Evolutionary conservation across 768 basidiomycete species (phyloP), one percentile per base, ranked within the genome.

Genomic region (Chalciporus sphaerocephalus): DNA sequence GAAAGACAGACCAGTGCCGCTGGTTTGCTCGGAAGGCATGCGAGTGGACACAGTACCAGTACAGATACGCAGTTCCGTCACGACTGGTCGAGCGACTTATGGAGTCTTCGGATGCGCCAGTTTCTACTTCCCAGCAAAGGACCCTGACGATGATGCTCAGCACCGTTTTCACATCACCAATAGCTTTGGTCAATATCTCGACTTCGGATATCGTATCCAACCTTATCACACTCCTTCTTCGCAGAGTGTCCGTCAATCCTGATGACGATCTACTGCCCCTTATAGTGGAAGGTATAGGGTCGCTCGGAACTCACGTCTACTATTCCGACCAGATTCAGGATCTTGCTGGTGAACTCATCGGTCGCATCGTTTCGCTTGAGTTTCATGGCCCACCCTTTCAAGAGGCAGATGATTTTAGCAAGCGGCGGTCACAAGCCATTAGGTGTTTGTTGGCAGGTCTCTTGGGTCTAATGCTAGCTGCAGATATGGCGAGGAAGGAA

Each of bases 241-340:
- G 88, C 33, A 75, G 87, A 36, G 73, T 83, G 21, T 71, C 79
- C 1, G 68, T 83, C 24, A 75, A 83, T 47, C 69, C 77, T 1
- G 68, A 78, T 10, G 92, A 94, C 54, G 48, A 72, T 6, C 70
- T 92, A 9, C 69, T 97, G 10, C 74, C 81, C 0, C 64, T 75
- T 7, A 62, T 93, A 41, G 85, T 93, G 7, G 74, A 81, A 44
- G 86, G 87, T 58, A 85, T 94, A 34, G 74, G 86, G 2, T 88
- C 92, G 0, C 72, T 97, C 10, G 92, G 92, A 27, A 82, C 86
- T 10, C 92, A 95, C 58, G 83, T 95, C 43, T 94, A 96, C 70
- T 97, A 97, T 60, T 87, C 91, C 30, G 94, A 96, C 64, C 94
- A 97, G 66, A 91, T 93, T 40, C 90, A 92, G 58, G 94, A 96